phyloP scores from a whole-genome alignment of 2,329 filamentous ascomycete genomes.

The Sporothrix phasma region DNA sequence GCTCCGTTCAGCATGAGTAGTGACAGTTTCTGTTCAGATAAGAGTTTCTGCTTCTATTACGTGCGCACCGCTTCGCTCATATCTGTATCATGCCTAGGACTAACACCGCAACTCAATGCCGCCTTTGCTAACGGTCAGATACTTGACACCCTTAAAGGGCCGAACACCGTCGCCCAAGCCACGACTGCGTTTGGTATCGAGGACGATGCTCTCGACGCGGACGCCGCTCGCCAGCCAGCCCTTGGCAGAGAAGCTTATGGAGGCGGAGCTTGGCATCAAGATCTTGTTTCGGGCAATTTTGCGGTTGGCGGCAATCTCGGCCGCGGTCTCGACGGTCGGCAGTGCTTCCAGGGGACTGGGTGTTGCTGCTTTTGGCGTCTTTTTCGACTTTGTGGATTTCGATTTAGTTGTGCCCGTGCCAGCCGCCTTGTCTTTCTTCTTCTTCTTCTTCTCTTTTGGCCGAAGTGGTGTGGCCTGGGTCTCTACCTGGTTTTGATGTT shows the following conservation, averaged over 20 bases:
- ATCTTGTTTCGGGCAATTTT: constrained; percentile 58
- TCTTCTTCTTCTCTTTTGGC: constrained; percentile 27
- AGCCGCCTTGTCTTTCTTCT: constrained; percentile 20
- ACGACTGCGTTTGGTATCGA: constrained; percentile 69
- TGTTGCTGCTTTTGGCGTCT: not conserved
- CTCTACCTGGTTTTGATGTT: not conserved
- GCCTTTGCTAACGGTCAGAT: constrained; percentile 65
- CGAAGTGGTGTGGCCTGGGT: constrained; percentile 20
- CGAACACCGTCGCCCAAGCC: constrained; percentile 81
- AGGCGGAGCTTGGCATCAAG: constrained; percentile 70
- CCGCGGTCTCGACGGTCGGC: constrained; percentile 16
- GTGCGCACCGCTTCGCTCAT: not conserved
- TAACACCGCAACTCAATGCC: constrained; percentile 55
- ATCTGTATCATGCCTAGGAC: constrained; percentile 9
- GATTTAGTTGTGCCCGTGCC: constrained; percentile 1
- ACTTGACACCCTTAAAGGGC: constrained; percentile 97
- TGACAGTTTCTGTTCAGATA: not conserved
- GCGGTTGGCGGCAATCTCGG: constrained; percentile 28
- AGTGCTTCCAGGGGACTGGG: not conserved
- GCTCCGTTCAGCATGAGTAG: not conserved
- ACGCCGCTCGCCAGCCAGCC: constrained; percentile 60
- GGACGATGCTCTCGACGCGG: constrained; percentile 55
- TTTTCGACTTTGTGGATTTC: constrained; percentile 1
- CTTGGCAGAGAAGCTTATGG: constrained; percentile 61
- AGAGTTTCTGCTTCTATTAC: not conserved